Conservation (phyloP, 306 rosid species). For the Lablab purpureus region DNA sequence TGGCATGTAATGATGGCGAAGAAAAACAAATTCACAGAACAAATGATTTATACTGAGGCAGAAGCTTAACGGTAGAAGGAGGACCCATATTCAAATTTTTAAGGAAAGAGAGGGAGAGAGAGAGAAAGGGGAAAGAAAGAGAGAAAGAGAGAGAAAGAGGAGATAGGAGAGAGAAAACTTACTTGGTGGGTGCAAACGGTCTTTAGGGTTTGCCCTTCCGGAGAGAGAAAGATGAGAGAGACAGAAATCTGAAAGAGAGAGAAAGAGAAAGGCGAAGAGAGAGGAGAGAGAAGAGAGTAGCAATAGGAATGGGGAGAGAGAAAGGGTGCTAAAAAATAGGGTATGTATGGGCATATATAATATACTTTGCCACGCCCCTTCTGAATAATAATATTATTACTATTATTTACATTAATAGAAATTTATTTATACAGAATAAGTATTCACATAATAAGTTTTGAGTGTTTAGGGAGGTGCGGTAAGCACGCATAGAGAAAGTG, state of each 20-base stretch:
- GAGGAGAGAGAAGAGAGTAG: conserved; percentile 43
- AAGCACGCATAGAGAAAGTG: conserved; percentile 1
- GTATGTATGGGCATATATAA: conserved; percentile 44
- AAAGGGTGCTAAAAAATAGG: conserved; percentile 50
- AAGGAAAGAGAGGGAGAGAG: conserved; percentile 50
- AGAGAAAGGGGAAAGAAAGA: conserved; percentile 38
- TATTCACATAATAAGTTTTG: too few relatives aligned
- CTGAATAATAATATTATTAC: conserved; percentile 37
- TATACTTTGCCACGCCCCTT: conserved; percentile 41
- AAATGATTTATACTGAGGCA: conserved; percentile 49
- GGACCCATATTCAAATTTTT: conserved; percentile 76
- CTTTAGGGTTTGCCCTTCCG: conserved; percentile 99
- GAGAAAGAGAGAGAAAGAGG: conserved; percentile 48
- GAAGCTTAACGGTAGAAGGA: conserved; percentile 68
- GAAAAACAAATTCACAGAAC: conserved; percentile 42
- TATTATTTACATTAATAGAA: too few relatives aligned
- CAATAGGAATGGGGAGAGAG: conserved; percentile 45
- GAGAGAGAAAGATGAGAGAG: conserved; percentile 76
- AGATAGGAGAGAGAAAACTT: conserved; percentile 84
- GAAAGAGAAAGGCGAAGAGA: conserved; percentile 56
- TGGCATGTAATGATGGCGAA: conserved; percentile 38
- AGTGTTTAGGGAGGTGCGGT: conserved; percentile 24
- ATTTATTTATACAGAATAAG: too few relatives aligned
- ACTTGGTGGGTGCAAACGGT: conserved; percentile 99
- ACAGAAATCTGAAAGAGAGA: conserved; percentile 68